These are phyloP conservation scores for Buxus sempervirens DNA, from an alignment of 164 flowering plant genomes.

Conservation along the genomic window DNA sequence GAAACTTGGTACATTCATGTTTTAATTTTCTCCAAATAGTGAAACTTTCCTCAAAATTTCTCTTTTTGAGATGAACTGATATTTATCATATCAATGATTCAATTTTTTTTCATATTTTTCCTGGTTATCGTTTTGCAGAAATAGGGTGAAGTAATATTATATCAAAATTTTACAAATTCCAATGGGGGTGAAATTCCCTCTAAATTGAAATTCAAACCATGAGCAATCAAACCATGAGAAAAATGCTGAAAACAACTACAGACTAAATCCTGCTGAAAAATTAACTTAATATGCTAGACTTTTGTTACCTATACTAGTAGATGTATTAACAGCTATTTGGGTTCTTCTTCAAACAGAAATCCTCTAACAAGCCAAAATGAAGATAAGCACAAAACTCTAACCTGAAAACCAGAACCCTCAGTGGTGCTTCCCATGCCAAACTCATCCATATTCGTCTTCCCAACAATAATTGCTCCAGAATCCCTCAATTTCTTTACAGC, in stretches of 20 bases:
- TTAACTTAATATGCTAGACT: background rate
- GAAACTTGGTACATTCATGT: background rate
- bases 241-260: background rate
- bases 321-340: no score
- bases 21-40: background rate
- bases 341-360: slow-evolving; percentile 8
- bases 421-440: slow-evolving; percentile 97
- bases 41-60: no score
- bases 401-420: slow-evolving; percentile 87
- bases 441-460: slow-evolving; percentile 97
- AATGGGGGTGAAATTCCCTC: no score
- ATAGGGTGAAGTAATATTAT: no score
- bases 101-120: no score
- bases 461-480: slow-evolving; percentile 70
- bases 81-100: no score
- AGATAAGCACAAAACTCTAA: slow-evolving; percentile 20
- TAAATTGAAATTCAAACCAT: no score
- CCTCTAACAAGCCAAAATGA: slow-evolving; percentile 4
- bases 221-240: no score
- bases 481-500: slow-evolving; percentile 71
- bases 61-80: no score
- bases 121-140: no score
- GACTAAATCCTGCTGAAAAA: background rate
- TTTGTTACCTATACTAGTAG: background rate
- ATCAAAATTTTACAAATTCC: no score